phyloP scores from a whole-genome alignment of 129 eudicot species.

The Tanacetum coccineum region DNA sequence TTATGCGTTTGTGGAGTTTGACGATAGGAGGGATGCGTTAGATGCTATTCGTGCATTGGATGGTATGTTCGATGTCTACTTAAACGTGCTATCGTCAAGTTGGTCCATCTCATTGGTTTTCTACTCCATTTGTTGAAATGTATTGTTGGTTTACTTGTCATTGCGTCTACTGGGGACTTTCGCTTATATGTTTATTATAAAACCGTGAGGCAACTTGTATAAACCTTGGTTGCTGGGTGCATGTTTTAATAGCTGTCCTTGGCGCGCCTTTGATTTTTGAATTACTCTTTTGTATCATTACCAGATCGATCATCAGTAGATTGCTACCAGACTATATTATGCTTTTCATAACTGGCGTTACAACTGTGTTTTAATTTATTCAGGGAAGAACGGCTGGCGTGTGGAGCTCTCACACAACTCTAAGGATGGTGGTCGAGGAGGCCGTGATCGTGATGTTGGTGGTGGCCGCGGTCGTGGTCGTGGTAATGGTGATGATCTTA shows the following conservation, averaged over 20 bases:
- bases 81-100: not conserved
- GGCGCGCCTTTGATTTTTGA: too few relatives aligned
- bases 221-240: too few relatives aligned
- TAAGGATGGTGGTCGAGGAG: conserved; percentile 63
- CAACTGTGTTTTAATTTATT: not conserved
- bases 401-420: conserved; percentile 83
- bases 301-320: too few relatives aligned
- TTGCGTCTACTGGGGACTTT: not conserved
- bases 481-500: conserved; percentile 65
- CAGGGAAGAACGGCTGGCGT: conserved; percentile 85
- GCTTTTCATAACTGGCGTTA: not conserved
- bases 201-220: too few relatives aligned
- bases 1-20: conserved; percentile 81
- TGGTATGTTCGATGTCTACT: conserved; percentile 32
- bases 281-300: too few relatives aligned
- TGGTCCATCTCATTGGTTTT: not conserved
- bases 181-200: not conserved
- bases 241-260: too few relatives aligned
- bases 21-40: conserved; percentile 69
- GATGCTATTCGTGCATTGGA: conserved; percentile 76
- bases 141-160: not conserved
- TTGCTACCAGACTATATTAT: not conserved
- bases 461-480: conserved; percentile 49
- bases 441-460: conserved; percentile 47
- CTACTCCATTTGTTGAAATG: not conserved